Percentiles rank a stretch among this genome's conserved stretches.
Conservation (phyloP, 1,284 basidiomycete species). For the Heliocybe sulcata region DNA sequence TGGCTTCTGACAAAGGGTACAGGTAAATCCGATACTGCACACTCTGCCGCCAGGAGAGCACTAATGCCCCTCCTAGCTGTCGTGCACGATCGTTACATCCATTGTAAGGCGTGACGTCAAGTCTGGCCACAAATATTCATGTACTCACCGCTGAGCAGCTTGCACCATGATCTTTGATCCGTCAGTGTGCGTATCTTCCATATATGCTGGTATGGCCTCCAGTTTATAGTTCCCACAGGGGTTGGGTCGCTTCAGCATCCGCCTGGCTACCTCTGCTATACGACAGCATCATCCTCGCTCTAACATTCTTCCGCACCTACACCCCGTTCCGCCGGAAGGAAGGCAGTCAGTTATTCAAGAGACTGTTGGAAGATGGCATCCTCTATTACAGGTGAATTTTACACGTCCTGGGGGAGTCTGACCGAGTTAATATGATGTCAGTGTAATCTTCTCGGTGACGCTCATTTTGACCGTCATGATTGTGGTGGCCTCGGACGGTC, state of each 20-base stretch:
- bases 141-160: slow-evolving; percentile 22
- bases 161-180: slow-evolving; percentile 49
- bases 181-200: slow-evolving; percentile 20
- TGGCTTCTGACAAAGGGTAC: slow-evolving; percentile 33
- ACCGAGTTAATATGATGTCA: slow-evolving; percentile 13
- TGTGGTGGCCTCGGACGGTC: slow-evolving; percentile 29
- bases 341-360: slow-evolving; percentile 33
- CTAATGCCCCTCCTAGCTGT: slow-evolving; percentile 10
- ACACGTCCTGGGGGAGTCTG: too few relatives aligned
- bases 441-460: slow-evolving; percentile 46
- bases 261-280: slow-evolving; percentile 51
- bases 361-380: slow-evolving; percentile 45
- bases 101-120: neutral
- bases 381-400: slow-evolving; percentile 49
- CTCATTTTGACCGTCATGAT: slow-evolving; percentile 48
- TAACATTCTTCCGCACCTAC: slow-evolving; percentile 38
- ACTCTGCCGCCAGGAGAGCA: neutral
- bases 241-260: slow-evolving; percentile 32
- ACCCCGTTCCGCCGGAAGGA: slow-evolving; percentile 30
- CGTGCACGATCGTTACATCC: slow-evolving; percentile 5
- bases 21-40: slow-evolving; percentile 4
- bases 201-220: neutral
- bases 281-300: slow-evolving; percentile 41
- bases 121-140: slow-evolving; percentile 23
- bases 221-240: slow-evolving; percentile 6